Conservation (phyloP, 139 green algal species). For the Chlorella sp. region DNA sequence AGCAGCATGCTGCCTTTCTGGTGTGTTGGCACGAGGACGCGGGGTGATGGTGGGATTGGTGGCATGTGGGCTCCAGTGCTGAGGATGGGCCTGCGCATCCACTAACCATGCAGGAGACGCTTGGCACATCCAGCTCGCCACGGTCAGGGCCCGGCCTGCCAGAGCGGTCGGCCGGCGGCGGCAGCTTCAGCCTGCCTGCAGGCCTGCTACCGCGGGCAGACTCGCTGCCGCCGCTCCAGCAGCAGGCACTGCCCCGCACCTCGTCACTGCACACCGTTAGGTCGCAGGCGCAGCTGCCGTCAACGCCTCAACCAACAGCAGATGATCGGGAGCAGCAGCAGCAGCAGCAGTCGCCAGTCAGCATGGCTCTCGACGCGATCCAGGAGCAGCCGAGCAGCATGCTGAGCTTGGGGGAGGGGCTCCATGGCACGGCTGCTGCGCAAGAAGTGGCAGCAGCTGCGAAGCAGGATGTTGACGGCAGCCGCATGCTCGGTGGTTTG, state of each 20-base stretch:
- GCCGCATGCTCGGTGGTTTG: no score
- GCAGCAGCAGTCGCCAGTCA: no score
- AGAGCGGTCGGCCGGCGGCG: no score
- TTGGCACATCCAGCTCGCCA: no score
- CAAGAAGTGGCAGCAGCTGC: neutral
- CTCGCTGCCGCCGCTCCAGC: neutral
- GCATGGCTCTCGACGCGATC: neutral
- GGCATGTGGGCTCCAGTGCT: no score
- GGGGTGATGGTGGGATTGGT: no score
- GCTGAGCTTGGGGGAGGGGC: neutral
- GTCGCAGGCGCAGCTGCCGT: neutral
- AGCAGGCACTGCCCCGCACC: neutral
- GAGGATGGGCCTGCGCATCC: no score
- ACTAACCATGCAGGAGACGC: no score
- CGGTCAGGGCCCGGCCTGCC: no score
- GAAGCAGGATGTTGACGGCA: no score
- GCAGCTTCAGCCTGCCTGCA: neutral
- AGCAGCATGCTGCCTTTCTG: no score
- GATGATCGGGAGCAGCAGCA: neutral
- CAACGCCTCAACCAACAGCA: neutral
- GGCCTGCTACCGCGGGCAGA: neutral
- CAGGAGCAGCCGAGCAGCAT: conserved; percentile 6
- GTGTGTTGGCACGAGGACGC: no score
- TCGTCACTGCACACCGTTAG: neutral
- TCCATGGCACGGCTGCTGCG: neutral